These are phyloP conservation scores for Russula virescens DNA, from an alignment of 768 basidiomycete genomes.

Conservation along the genomic window DNA sequence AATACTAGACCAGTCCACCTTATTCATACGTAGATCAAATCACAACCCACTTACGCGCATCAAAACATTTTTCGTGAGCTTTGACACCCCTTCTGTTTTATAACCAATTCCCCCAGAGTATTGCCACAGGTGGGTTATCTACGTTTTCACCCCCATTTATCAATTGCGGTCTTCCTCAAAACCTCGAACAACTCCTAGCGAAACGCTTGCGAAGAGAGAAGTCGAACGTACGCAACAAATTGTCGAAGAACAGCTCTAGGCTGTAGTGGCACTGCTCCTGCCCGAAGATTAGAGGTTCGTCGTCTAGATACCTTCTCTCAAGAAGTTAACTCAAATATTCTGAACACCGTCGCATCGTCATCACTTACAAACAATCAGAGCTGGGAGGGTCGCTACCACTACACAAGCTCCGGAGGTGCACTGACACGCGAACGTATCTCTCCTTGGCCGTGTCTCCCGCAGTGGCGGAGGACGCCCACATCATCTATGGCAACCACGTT, in stretches of 20 bases:
- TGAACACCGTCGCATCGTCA: slow-evolving; percentile 69
- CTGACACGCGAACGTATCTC: slow-evolving; percentile 74
- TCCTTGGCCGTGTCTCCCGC: slow-evolving; percentile 52
- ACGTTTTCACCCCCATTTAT: too few relatives aligned
- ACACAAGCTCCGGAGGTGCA: slow-evolving; percentile 94
- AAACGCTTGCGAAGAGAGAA: slow-evolving; percentile 88
- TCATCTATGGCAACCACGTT: slow-evolving; percentile 97
- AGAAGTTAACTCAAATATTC: background rate
- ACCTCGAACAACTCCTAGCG: too few relatives aligned
- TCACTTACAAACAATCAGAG: slow-evolving; percentile 98
- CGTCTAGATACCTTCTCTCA: background rate
- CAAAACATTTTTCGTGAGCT: too few relatives aligned
- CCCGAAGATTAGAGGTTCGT: slow-evolving; percentile 77
- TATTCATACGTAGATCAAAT: too few relatives aligned
- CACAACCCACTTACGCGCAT: too few relatives aligned
- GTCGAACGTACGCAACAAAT: slow-evolving; percentile 67
- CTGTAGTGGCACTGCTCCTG: slow-evolving; percentile 57
- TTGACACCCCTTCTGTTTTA: too few relatives aligned
- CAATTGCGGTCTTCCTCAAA: too few relatives aligned
- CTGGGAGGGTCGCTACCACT: slow-evolving; percentile 89
- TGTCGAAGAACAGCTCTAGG: slow-evolving; percentile 75
- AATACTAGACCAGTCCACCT: too few relatives aligned
- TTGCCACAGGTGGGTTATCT: too few relatives aligned
- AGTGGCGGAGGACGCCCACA: slow-evolving; percentile 68
- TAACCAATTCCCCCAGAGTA: too few relatives aligned